phyloP scores from a whole-genome alignment of 306 rosid genomes.

The Psophocarpus tetragonolobus region DNA sequence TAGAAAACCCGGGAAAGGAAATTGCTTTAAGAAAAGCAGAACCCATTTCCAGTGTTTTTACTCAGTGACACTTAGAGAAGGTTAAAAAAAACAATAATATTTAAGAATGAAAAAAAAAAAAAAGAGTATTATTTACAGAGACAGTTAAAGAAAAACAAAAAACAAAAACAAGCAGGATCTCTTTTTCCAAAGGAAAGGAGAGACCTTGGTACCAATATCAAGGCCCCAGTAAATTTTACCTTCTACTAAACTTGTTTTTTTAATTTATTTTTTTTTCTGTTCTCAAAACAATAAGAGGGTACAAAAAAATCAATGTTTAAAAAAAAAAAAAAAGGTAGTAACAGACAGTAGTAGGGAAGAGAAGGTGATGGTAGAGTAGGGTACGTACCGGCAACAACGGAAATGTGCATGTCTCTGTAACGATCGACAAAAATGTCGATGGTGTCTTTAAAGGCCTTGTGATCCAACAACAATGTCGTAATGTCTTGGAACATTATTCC shows the following conservation, averaged over 20 bases:
- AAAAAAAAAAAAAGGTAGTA: not conserved
- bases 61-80: too few relatives aligned
- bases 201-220: not conserved
- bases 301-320: not conserved
- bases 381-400: slow-evolving; percentile 87
- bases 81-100: not conserved
- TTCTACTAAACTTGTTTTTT: not conserved
- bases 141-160: not conserved
- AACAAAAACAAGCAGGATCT: not conserved
- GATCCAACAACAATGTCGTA: slow-evolving; percentile 97
- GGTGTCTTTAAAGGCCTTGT: slow-evolving; percentile 87
- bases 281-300: not conserved
- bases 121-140: not conserved
- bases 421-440: slow-evolving; percentile 99
- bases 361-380: slow-evolving; percentile 13
- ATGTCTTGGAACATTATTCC: slow-evolving; percentile 99
- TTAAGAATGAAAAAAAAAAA: not conserved
- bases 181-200: not conserved
- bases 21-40: not conserved
- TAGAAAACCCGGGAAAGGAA: not conserved
- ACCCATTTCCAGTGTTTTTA: too few relatives aligned
- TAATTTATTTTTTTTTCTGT: not conserved
- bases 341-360: not conserved
- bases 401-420: slow-evolving; percentile 94
- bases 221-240: not conserved